phyloP scores from a whole-genome alignment of 352 stramenopile species.

The Blastocystis sp. region DNA sequence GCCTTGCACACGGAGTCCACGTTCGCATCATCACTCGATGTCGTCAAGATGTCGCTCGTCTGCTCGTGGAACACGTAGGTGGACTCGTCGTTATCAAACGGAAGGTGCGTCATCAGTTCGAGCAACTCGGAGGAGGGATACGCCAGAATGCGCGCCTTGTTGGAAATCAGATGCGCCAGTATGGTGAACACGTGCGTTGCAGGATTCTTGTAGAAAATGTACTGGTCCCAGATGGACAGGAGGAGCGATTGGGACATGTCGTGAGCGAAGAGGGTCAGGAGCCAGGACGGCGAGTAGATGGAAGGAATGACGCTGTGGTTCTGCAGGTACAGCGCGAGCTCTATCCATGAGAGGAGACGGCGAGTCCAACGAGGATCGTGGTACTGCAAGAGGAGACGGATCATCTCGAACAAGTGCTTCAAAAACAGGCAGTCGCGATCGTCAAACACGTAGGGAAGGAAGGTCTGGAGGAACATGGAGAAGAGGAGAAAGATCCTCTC shows the following conservation, averaged over 20 bases:
- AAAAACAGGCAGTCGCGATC: slow-evolving; percentile 68
- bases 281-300: slow-evolving; percentile 67
- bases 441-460: slow-evolving; percentile 67
- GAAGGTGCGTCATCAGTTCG: slow-evolving; percentile 69
- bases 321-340: slow-evolving; percentile 57
- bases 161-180: slow-evolving; percentile 67
- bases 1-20: neutral
- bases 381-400: slow-evolving; percentile 67
- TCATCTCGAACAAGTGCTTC: slow-evolving; percentile 71
- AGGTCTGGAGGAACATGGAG: slow-evolving; percentile 67
- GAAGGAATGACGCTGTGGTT: slow-evolving; percentile 1
- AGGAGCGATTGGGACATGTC: slow-evolving; percentile 46
- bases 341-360: neutral
- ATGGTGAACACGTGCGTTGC: slow-evolving; percentile 60
- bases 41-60: neutral
- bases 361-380: slow-evolving; percentile 55
- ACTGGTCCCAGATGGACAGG: slow-evolving; percentile 69
- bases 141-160: slow-evolving; percentile 45
- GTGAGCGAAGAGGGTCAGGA: slow-evolving; percentile 70
- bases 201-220: slow-evolving; percentile 73
- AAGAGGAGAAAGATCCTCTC: slow-evolving; percentile 56
- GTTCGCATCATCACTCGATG: neutral
- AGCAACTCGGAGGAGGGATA: slow-evolving; percentile 44
- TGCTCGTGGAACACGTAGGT: slow-evolving; percentile 25
- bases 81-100: slow-evolving; percentile 52